phyloP scores from a whole-genome alignment of 257 asterid genomes.

The Solanum tarapatanum region DNA sequence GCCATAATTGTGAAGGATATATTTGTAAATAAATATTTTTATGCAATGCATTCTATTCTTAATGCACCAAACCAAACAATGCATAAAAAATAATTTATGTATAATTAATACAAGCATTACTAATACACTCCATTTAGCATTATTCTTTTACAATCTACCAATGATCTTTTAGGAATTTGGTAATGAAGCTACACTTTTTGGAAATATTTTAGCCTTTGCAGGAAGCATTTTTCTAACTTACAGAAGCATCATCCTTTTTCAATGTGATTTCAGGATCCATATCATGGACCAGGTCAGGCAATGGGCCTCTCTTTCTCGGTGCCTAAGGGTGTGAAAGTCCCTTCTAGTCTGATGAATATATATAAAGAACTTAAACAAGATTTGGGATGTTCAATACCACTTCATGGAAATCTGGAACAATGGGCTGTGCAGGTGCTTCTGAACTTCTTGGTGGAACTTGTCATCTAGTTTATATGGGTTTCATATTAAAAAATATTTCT shows the following conservation, averaged over 20 bases:
- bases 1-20: not conserved
- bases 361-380: constrained; percentile 86
- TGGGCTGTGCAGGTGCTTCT: constrained; percentile 84
- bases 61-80: not conserved
- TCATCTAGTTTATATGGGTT: not conserved
- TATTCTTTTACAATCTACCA: not conserved
- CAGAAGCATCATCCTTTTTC: not conserved
- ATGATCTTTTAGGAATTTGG: not conserved
- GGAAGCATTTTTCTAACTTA: not conserved
- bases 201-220: not conserved
- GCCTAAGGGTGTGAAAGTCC: constrained; percentile 70
- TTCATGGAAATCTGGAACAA: constrained; percentile 74
- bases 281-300: constrained; percentile 98
- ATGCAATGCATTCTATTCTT: not conserved
- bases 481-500: not conserved
- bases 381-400: constrained; percentile 71
- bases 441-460: not conserved
- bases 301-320: constrained; percentile 99
- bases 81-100: not conserved
- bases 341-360: constrained; percentile 82
- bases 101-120: not conserved
- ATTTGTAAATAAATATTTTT: too few species aligned
- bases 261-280: constrained; percentile 58
- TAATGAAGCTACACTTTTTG: not conserved
- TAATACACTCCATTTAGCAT: not conserved